Base-by-base conservation (phyloP, 2,329 filamentous ascomycete species). In the Leptographium radiaticola region DNA sequence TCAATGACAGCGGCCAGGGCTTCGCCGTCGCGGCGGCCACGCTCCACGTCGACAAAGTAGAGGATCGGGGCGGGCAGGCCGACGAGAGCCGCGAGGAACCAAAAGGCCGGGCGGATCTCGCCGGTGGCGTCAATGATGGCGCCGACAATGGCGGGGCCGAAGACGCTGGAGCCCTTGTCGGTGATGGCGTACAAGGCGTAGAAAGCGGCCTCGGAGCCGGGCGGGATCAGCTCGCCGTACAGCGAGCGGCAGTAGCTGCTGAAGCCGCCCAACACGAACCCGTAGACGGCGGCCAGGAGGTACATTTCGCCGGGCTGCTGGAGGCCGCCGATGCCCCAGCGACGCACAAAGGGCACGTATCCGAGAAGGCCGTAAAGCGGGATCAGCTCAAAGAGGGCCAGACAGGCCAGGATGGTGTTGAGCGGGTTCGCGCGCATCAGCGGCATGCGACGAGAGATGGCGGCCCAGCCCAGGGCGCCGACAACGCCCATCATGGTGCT, bases 251-350 rank as follows among this genome's bases (percentile, higher is more conserved):
- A 97, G 68, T 97, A 96, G 30, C 86, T 86, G 55, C 87, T 89
- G 43, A 98, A 71, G 0, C 93, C 93, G n/a, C 93, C 93, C 34
- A 97, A 80, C 2, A 97, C 90, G 50, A 98, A 81, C 0, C 93
- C 93, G 67, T 96, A 97, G 13, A 97, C 81, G 4, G 87, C 86
- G 0, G 89, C 90, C 1, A 98, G 71, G 0, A 88, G 87, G 62
- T 93, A 97, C 88, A 98, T 96, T 62, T 98, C 93, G 87, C 89
- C 95, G 4, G 87, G 84, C 65, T 93, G 84, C 67, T 95, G 89
- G n/a, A 98, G 75, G 1, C 93, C 93, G 43, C 89, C 71, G 6
- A 87, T 81, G 0, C 89, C 90, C 68, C 86, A 80, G 9, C 75
- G 71, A 61, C 82, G 78, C 48, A 98, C 77, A 8, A 87, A 81